Evolutionary conservation across 257 asterid genomes (phyloP).

Genomic region (Craterostigma plantagineum): DNA sequence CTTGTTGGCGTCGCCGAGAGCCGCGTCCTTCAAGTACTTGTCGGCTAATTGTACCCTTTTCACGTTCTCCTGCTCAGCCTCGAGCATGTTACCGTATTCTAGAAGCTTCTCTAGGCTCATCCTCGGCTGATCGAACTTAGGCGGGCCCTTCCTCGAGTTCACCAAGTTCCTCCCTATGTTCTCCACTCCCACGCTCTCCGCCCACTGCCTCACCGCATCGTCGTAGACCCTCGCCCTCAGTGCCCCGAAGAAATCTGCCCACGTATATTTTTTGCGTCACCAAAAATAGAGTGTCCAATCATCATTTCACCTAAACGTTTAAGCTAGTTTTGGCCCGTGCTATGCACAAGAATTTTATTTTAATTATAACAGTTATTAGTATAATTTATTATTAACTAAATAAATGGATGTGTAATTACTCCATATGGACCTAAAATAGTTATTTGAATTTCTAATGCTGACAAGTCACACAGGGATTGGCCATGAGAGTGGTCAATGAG

Average conservation of each 20-base stretch:
- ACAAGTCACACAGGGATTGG: too few relatives aligned
- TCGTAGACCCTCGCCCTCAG: slow-evolving; percentile 4
- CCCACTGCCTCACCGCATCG: slow-evolving; percentile 2
- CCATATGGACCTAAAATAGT: too few relatives aligned
- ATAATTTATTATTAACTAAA: too few relatives aligned
- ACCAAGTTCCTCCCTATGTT: slow-evolving; percentile 1
- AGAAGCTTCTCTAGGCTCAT: slow-evolving; percentile 2
- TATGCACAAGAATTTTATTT: too few relatives aligned
- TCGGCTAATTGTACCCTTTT: slow-evolving; percentile 1
- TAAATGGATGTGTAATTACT: too few relatives aligned
- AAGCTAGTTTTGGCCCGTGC: too few relatives aligned
- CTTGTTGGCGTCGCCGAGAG: background rate
- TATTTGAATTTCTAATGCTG: too few relatives aligned
- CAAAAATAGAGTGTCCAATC: too few relatives aligned
- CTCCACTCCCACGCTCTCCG: background rate
- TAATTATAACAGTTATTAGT: too few relatives aligned
- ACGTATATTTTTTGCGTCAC: too few relatives aligned
- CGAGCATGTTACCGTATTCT: slow-evolving; percentile 3
- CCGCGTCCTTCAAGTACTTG: slow-evolving; percentile 1
- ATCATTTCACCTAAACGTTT: too few relatives aligned
- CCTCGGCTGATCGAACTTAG: background rate
- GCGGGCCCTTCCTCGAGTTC: slow-evolving; percentile 1
- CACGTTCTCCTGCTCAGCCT: slow-evolving; percentile 1
- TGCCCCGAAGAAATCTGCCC: slow-evolving; percentile 2
- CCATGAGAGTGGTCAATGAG: too few relatives aligned